Conservation (phyloP, 2,329 filamentous ascomycete species). For the Diaporthe vaccinii region DNA sequence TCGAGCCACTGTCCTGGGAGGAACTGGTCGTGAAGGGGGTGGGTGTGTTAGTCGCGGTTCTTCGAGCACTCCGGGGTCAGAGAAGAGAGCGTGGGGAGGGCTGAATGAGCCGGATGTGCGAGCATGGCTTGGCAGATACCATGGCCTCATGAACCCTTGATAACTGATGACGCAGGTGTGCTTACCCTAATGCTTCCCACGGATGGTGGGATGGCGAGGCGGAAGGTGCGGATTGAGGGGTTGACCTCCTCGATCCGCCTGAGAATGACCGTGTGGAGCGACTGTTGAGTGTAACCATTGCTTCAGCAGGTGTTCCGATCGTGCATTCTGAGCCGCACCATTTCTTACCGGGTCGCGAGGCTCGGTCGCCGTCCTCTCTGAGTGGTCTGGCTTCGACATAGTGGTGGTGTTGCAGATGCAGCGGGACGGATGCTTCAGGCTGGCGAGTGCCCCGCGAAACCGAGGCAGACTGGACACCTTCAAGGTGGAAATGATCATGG, state of each 20-base stretch:
- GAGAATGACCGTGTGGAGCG: conserved; percentile 73
- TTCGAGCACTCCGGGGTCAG: no score
- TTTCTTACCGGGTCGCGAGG: conserved; percentile 72
- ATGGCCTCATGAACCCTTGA: not conserved
- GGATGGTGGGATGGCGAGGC: conserved; percentile 68
- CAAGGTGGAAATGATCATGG: not conserved
- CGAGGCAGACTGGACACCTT: not conserved
- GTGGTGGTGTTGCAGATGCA: conserved; percentile 5
- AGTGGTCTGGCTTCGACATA: conserved; percentile 62
- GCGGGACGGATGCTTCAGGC: not conserved
- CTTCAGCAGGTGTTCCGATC: not conserved
- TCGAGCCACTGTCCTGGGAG: conserved; percentile 91
- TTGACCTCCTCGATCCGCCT: conserved; percentile 75
- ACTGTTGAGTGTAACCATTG: conserved; percentile 47
- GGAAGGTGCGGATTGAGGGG: conserved; percentile 75
- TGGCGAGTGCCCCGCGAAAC: not conserved
- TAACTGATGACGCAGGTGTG: not conserved
- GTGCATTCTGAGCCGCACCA: not conserved
- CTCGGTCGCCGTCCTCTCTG: conserved; percentile 80
- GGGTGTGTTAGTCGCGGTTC: conserved; percentile 40
- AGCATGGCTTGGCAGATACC: not conserved
- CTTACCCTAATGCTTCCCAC: conserved; percentile 62
- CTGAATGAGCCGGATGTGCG: not conserved
- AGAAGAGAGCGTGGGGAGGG: not conserved
- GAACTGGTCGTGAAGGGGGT: conserved; percentile 66